Base-by-base conservation (phyloP, 225 moss, liverwort and hornwort species). In the Rhytidiadelphus loreus region DNA sequence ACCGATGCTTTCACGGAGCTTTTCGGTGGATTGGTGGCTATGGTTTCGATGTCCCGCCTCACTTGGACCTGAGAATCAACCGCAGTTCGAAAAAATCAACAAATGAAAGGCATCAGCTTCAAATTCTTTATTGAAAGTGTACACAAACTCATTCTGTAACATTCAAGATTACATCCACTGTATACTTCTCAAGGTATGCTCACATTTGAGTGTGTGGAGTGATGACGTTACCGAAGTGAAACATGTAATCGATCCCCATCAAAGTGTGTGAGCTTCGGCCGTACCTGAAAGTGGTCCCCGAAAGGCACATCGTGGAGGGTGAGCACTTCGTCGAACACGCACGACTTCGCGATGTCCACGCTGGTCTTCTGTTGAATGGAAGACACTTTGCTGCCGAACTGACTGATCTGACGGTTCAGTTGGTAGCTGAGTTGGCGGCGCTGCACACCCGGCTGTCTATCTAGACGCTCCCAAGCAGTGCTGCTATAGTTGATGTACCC, bases 271-370 rank as follows among this genome's bases (percentile, higher is more conserved):
- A 37, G 78, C n/a, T 25, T 56, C 1, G n/a, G n/a, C 56, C 43
- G 44, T 90, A 96, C 97, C 97, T 95, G 93, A 75, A 98, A 98
- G 86, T 97, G 95, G 88, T 97, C 95, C 79, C 96, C 98, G 85
- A 97, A 98, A 15, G 95, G 96, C n/a, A 98, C 96, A 24, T 97
- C 96, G 65, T 96, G 96, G 28, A 98, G 95, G 37, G 96, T 98
- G 17, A 95, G 69, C 50, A 97, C 88, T 92, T 98, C 95, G 86
- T 97, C 95, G 73, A 95, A 78, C 3, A 91, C 80, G 60, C 87
- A 92, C 46, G 76, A 43, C 88, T 92, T 94, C 70, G 80, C 32
- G 26, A 94, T 89, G 63, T 91, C 93, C 23, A 91, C 85, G 59
- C 92, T 39, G 14, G 95, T 94, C 87, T 61, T 96, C 57, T 98